Base-by-base conservation (phyloP, 345 rosid species). In the Balakata baccata region DNA sequence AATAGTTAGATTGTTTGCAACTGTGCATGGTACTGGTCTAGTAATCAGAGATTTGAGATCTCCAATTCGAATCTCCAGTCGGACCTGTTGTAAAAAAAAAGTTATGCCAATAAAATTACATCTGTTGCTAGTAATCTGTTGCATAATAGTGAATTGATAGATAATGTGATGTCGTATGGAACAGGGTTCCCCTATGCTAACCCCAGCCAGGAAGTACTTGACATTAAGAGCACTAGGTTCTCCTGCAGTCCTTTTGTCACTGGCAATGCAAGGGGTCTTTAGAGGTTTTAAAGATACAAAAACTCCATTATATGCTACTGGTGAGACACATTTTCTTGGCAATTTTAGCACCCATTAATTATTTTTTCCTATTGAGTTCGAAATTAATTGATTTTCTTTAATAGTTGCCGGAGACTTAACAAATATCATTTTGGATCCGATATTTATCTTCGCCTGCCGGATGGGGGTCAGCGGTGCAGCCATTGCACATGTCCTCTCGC, bases 181-280 rank as follows among this genome's bases (percentile, higher is more conserved):
- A 70, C 72, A 90, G 98, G 82, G 22, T 64, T 95, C 99, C 0
- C 82, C 94, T 0, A 88, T 95, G 93, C 49, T 88, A 57, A 59
- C 65, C 11, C 97, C 98, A 43, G 99, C 99, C 29, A 69, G 39
- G n/a, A 89, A 84, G 75, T 92, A 95, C 85, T 78, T 95, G 87
- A 86, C 80, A 23, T 59, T 92, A 69, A 79, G 99, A 70, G 79
- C 98, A 50, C 78, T 95, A 0, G 99, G 99, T 2, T 84, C 99
- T 81, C 98, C 98, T 37, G 98, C 97, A 10, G 90, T 92, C 74
- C 98, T 95, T 66, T 85, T 95, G 6, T 95, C 98, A 37, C 85
- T 95, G 49, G 92, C 99, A 12, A 89, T 90, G 97, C 99, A 95
- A 90, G 99, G 99, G 13, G 84, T 92, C 51, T 95, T 92, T 47